Conservation (phyloP, 805 yeast species). For the Suhomyces sp. region DNA sequence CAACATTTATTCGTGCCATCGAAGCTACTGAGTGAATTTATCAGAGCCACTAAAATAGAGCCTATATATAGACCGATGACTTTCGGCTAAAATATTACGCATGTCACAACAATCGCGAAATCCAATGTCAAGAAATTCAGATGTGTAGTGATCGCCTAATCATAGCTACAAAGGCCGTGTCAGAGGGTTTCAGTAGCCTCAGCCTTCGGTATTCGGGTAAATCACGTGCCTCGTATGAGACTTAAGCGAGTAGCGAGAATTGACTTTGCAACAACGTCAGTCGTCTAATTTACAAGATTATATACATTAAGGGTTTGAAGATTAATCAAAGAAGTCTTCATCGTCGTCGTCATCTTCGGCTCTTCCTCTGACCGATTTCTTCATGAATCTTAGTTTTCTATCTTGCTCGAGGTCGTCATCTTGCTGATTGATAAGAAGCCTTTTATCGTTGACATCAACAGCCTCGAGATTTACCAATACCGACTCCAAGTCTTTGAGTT, state of each 20-base stretch:
- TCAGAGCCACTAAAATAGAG: background rate
- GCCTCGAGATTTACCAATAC: constrained; percentile 67
- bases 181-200: background rate
- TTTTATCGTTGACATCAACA: constrained; percentile 60
- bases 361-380: constrained; percentile 49
- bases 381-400: constrained; percentile 52
- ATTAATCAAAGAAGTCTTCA: constrained; percentile 26
- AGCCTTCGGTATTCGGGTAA: background rate
- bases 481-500: constrained; percentile 64
- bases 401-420: constrained; percentile 53
- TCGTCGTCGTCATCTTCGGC: constrained; percentile 32
- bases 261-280: background rate
- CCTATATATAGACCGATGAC: background rate
- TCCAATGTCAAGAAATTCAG: background rate
- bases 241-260: background rate
- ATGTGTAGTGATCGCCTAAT: background rate
- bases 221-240: background rate
- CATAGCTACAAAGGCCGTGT: background rate
- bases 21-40: background rate
- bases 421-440: constrained; percentile 57
- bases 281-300: background rate
- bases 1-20: background rate
- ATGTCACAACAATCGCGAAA: background rate
- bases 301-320: background rate
- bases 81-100: background rate